phyloP scores from a whole-genome alignment of 371 early-diverging fungal genomes.

The Mortierella sp. region DNA sequence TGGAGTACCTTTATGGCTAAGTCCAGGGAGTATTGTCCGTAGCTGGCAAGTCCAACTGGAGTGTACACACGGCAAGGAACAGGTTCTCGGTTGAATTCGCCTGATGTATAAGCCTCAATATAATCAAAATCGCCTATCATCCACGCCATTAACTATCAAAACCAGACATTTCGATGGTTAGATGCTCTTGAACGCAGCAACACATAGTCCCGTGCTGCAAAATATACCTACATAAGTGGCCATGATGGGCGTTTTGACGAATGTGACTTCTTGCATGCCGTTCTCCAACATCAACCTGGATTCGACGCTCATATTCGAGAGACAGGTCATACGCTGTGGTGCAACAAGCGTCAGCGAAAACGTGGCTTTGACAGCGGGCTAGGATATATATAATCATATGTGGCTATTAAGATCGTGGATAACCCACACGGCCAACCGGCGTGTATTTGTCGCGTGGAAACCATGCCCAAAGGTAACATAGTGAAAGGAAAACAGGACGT shows the following conservation, averaged over 20 bases:
- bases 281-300: conserved; percentile 49
- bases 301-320: conserved; percentile 88
- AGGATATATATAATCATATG: background rate
- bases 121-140: conserved; percentile 92
- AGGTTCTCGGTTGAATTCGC: conserved; percentile 66
- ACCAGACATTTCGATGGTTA: no score
- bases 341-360: conserved; percentile 86
- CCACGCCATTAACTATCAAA: conserved; percentile 83
- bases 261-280: conserved; percentile 67
- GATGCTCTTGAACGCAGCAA: no score
- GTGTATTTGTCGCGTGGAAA: no score
- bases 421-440: no score
- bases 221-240: conserved; percentile 76
- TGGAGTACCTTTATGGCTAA: conserved; percentile 71
- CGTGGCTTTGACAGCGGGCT: conserved; percentile 90
- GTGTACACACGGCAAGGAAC: conserved; percentile 85
- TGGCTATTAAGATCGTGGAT: no score
- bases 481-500: no score
- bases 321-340: conserved; percentile 71
- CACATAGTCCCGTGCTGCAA: no score
- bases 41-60: conserved; percentile 69
- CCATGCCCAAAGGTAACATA: no score
- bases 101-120: conserved; percentile 79
- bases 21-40: conserved; percentile 84
- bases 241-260: conserved; percentile 90